phyloP scores from a whole-genome alignment of 208 protist genomes.

The Acanthamoeba castellanii region DNA sequence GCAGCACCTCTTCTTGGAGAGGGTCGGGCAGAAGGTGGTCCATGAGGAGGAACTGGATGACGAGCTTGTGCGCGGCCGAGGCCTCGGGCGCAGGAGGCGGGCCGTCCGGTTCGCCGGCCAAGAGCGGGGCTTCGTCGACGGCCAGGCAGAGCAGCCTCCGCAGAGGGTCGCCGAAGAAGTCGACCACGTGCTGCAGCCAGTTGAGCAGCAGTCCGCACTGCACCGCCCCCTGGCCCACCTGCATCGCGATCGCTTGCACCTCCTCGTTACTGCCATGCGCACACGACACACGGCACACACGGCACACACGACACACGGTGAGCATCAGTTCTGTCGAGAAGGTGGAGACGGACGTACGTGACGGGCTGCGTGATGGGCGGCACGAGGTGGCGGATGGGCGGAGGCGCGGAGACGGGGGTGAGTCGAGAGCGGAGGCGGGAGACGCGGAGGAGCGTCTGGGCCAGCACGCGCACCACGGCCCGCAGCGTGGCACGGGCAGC shows the following conservation, averaged over 20 bases:
- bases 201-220: background rate
- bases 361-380: background rate
- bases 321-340: background rate
- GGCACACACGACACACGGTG: background rate
- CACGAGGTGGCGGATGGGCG: background rate
- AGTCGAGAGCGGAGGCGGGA: background rate
- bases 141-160: slow-evolving; percentile 8
- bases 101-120: background rate
- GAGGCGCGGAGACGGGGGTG: background rate
- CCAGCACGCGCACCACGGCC: background rate
- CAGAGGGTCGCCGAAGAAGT: slow-evolving; percentile 7
- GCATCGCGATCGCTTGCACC: background rate
- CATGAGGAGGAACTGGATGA: slow-evolving; percentile 25
- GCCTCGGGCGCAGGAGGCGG: background rate
- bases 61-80: background rate
- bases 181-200: slow-evolving; percentile 7
- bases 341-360: background rate
- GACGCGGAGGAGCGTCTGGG: background rate
- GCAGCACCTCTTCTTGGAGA: background rate
- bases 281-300: no score
- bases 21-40: slow-evolving; percentile 11
- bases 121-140: background rate
- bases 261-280: background rate
- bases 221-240: background rate
- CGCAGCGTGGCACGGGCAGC: background rate